phyloP scores from a whole-genome alignment of 2,329 filamentous ascomycete species.

The Gliomastix tumulicola region DNA sequence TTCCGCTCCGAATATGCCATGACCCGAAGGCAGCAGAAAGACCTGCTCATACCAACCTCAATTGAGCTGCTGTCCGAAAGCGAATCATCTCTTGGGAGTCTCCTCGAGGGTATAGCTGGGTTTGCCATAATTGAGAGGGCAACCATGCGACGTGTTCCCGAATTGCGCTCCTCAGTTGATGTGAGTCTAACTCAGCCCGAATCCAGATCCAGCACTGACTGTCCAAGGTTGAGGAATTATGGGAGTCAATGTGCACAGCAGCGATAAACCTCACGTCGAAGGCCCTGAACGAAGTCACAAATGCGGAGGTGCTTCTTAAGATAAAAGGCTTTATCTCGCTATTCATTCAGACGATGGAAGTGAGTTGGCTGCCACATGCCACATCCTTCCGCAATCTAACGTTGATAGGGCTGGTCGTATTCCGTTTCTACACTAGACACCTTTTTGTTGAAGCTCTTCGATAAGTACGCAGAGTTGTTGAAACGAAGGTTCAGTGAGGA shows the following conservation, averaged over 20 bases:
- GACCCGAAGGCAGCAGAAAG: conserved; percentile 85
- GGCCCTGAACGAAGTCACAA: conserved; percentile 71
- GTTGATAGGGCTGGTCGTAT: conserved; percentile 74
- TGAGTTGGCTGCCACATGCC: conserved; percentile 27
- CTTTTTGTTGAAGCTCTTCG: conserved; percentile 82
- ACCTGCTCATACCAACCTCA: conserved; percentile 71
- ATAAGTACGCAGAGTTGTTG: conserved; percentile 87
- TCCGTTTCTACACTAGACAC: conserved; percentile 74
- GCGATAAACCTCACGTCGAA: conserved; percentile 77
- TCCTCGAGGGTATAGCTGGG: conserved; percentile 89
- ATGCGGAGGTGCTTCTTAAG: conserved; percentile 85
- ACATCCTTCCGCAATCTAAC: conserved; percentile 53
- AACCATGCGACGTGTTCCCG: conserved; percentile 80
- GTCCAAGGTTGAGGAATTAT: conserved; percentile 82
- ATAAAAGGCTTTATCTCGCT: conserved; percentile 89
- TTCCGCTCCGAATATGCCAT: conserved; percentile 90
- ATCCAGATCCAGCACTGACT: neutral
- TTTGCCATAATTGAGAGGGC: conserved; percentile 96
- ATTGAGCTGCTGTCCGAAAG: conserved; percentile 78
- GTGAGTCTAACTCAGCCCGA: conserved; percentile 39
- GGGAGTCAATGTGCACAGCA: conserved; percentile 95
- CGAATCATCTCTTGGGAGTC: conserved; percentile 75
- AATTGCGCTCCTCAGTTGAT: conserved; percentile 75
- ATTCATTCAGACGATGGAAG: conserved; percentile 98
- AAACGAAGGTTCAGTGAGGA: conserved; percentile 91